A percentile compares a stretch with the other conserved stretches of the same genome.
phyloP scores from a whole-genome alignment of 495 filamentous ascomycete genomes.

The Penicillium maclennaniae region DNA sequence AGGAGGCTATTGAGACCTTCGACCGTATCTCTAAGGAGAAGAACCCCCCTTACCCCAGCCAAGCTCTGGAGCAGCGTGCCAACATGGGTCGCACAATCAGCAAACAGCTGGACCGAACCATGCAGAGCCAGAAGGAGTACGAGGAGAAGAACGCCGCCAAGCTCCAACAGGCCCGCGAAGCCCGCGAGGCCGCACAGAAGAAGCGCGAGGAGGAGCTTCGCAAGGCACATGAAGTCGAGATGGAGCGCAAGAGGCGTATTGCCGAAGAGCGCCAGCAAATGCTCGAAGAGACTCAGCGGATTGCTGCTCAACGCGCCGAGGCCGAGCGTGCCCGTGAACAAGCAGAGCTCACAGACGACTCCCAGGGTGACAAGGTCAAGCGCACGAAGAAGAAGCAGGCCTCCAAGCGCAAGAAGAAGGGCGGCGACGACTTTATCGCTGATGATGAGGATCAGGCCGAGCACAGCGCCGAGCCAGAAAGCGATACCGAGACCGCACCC shows the following conservation, averaged over 20 bases:
- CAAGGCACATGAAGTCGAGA: slow-evolving; percentile 59
- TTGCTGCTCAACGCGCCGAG: slow-evolving; percentile 64
- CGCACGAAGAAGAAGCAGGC: slow-evolving; percentile 53
- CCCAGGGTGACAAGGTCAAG: slow-evolving; percentile 72
- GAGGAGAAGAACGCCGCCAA: slow-evolving; percentile 89
- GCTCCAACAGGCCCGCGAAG: slow-evolving; percentile 67
- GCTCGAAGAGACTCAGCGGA: slow-evolving; percentile 66
- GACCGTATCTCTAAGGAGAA: slow-evolving; percentile 75
- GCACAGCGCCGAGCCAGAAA: slow-evolving; percentile 26
- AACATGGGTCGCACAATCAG: slow-evolving; percentile 96
- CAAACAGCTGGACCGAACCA: slow-evolving; percentile 79
- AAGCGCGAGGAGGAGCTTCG: slow-evolving; percentile 68
- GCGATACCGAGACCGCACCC: slow-evolving; percentile 36
- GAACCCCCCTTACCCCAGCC: slow-evolving; percentile 84
- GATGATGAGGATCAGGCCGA: slow-evolving; percentile 18
- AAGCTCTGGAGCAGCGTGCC: slow-evolving; percentile 87
- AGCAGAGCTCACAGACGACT: slow-evolving; percentile 70
- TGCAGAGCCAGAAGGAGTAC: slow-evolving; percentile 82
- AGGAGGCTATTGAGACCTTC: slow-evolving; percentile 79
- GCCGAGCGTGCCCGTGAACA: slow-evolving; percentile 67
- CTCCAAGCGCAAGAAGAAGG: slow-evolving; percentile 67
- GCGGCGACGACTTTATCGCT: slow-evolving; percentile 24
- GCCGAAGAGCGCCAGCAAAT: slow-evolving; percentile 78
- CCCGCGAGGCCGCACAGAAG: slow-evolving; percentile 71
- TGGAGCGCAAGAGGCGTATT: slow-evolving; percentile 70